A percentile compares a stretch with the other conserved stretches of the same genome.
These are phyloP conservation scores for Trichophyton rubrum DNA, from an alignment of 2,329 filamentous ascomycete genomes.

Conservation along the genomic window DNA sequence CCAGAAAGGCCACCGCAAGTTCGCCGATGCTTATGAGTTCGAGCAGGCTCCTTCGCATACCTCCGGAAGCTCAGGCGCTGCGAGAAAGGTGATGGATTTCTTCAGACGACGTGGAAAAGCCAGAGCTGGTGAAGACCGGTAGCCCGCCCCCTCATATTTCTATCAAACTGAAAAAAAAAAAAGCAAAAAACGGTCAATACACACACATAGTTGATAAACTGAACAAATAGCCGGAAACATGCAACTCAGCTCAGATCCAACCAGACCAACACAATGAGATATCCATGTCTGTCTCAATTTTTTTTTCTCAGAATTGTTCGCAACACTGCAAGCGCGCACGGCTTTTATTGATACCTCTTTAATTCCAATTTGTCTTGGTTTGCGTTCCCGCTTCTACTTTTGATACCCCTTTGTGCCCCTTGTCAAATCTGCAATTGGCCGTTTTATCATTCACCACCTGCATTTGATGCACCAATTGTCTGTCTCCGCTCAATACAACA, in stretches of 20 bases:
- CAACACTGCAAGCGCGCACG: background rate
- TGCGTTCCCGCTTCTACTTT: background rate
- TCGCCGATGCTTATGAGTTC: conserved; percentile 77
- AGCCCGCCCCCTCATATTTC: conserved; percentile 3
- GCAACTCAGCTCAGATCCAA: background rate
- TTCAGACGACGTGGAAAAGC: conserved; percentile 79
- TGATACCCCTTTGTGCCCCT: background rate
- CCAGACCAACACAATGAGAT: background rate
- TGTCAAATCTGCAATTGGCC: background rate
- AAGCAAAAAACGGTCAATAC: background rate
- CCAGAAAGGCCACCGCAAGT: conserved; percentile 75
- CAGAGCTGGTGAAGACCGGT: conserved; percentile 40
- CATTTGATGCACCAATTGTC: background rate
- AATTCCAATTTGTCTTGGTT: background rate
- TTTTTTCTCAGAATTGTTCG: background rate
- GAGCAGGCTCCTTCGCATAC: conserved; percentile 50
- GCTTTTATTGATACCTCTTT: background rate
- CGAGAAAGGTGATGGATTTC: conserved; percentile 94
- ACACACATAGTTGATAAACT: background rate
- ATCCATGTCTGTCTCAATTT: background rate
- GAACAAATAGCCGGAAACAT: background rate
- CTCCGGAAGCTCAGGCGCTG: conserved; percentile 72
- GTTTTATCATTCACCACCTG: background rate
- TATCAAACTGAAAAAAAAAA: background rate
- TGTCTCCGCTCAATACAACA: too few relatives aligned